Base-by-base conservation (phyloP, 441 rosid species). In the Rhodomyrtus psidioides region DNA sequence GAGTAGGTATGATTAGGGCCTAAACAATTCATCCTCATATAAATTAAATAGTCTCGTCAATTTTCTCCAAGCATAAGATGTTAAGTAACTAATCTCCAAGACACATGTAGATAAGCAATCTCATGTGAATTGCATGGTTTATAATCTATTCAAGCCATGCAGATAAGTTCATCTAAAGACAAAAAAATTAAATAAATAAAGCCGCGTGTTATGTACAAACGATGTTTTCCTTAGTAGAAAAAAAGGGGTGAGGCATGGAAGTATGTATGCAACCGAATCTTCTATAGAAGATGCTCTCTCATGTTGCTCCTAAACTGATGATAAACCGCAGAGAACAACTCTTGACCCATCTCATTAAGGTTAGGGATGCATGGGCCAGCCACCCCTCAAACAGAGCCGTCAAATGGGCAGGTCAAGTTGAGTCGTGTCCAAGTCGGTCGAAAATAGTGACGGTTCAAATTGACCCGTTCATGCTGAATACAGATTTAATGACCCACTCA, bases 351-450 rank as follows among this genome's bases (percentile, higher is more conserved):
- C n/a, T n/a, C n/a, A n/a, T n/a, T n/a, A n/a, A n/a, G n/a, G n/a
- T n/a, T n/a, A n/a, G n/a, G n/a, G n/a, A n/a, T n/a, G n/a, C n/a
- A n/a, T n/a, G n/a, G n/a, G n/a, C n/a, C n/a, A n/a, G n/a, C n/a
- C n/a, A n/a, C n/a, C n/a, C n/a, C n/a, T n/a, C n/a, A n/a, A n/a
- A n/a, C n/a, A n/a, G n/a, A n/a, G n/a, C n/a, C n/a, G n/a, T n/a
- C 16, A 27, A 27, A 27, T 27, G 9, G 9, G 28, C 14, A 34
- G 17, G 0, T 58, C 0, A 4, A 2, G 34, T 13, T 0, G 0
- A n/a, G n/a, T n/a, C n/a, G n/a, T n/a, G n/a, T n/a, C n/a, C n/a
- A n/a, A n/a, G n/a, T n/a, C n/a, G 2, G 28, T 59, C 0, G 0
- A 59, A 59, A 59, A 27, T 3, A 2, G 9, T 27, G 19, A 16